A percentile compares a stretch with the other conserved stretches of the same genome.
These are phyloP conservation scores for Volvariella volvacea DNA, from an alignment of 1,284 basidiomycete genomes.

Conservation along the genomic window DNA sequence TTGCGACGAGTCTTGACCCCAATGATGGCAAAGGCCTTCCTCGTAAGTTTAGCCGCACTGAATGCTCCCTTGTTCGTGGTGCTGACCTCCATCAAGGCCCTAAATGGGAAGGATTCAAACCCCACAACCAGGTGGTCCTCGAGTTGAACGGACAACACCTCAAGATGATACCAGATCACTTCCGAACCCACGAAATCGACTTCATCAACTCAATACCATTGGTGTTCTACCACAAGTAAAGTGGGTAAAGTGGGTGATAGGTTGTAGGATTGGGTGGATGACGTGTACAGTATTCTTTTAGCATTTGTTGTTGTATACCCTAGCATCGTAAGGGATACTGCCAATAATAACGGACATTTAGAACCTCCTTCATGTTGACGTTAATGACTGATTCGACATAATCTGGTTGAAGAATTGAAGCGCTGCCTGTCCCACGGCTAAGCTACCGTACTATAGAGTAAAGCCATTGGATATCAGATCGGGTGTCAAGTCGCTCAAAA, in stretches of 20 bases:
- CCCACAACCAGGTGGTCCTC: constrained; percentile 19
- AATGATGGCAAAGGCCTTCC: constrained; percentile 37
- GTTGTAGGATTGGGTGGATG: no score
- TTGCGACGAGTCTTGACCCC: constrained; percentile 38
- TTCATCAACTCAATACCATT: constrained; percentile 14
- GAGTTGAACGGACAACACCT: constrained; percentile 15
- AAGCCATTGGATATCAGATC: constrained; percentile 2
- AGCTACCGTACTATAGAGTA: constrained; percentile 16
- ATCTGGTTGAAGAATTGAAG: constrained; percentile 24
- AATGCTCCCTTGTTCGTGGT: constrained; percentile 1
- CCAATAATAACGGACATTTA: no score
- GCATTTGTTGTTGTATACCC: no score
- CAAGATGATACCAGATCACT: constrained; percentile 16
- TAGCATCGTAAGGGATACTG: no score
- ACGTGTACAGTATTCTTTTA: no score
- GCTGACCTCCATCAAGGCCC: constrained; percentile 21
- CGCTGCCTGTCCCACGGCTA: constrained; percentile 26
- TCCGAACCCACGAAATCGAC: constrained; percentile 14
- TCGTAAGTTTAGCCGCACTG: constrained; percentile 19
- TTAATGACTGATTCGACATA: constrained; percentile 19
- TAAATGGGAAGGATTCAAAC: constrained; percentile 27
- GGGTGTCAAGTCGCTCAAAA: background rate
- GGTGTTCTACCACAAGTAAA: constrained; percentile 13
- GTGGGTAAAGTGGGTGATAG: no score
- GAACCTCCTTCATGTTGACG: constrained; percentile 17